phyloP scores from a whole-genome alignment of 441 rosid genomes.

The Populus tomentosa region DNA sequence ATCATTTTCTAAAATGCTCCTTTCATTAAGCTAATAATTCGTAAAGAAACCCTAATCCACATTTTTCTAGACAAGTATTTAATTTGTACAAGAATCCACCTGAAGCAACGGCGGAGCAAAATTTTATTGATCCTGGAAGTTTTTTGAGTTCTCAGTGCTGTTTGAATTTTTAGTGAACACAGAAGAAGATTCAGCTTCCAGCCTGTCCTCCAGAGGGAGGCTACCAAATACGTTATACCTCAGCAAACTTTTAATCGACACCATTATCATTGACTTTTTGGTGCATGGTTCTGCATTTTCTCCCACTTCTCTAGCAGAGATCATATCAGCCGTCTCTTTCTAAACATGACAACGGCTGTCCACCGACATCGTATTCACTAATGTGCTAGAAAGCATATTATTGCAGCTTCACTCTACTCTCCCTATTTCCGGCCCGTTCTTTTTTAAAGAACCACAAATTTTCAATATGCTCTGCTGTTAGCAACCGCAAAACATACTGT shows the following conservation, averaged over 20 bases:
- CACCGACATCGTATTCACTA: neutral
- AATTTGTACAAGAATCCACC: no score
- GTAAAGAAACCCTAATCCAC: neutral
- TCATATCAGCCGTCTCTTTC: neutral
- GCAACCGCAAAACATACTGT: constrained; percentile 2
- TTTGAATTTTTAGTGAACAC: neutral
- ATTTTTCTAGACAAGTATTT: no score
- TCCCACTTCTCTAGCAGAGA: constrained; percentile 5
- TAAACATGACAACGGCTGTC: neutral
- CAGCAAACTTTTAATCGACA: neutral
- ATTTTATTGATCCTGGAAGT: neutral
- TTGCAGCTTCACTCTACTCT: constrained; percentile 3
- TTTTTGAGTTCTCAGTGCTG: neutral
- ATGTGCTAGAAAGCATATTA: constrained; percentile 1
- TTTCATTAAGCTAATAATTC: neutral
- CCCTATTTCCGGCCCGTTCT: neutral
- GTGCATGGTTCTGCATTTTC: neutral
- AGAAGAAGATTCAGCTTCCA: neutral
- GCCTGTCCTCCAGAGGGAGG: neutral
- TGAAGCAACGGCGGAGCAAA: no score
- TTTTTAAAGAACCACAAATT: neutral
- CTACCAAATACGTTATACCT: neutral
- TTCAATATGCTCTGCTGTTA: neutral
- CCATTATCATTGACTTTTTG: neutral
- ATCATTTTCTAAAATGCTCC: neutral